Evolutionary conservation across 176 grass and related monocot species (phyloP).

Genomic region (Triticum urartu): DNA sequence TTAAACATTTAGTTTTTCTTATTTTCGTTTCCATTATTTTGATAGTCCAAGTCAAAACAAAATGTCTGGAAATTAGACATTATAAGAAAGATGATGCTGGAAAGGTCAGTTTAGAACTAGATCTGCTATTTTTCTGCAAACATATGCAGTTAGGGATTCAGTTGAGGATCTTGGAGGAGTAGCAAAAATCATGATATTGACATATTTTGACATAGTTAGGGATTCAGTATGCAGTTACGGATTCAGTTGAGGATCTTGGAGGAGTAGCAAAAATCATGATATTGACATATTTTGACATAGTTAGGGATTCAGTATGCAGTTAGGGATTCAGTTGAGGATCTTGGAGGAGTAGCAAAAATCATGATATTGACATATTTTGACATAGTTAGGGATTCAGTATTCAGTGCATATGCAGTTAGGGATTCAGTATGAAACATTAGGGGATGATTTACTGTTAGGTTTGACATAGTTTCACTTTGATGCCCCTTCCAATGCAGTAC

Average conservation of each 20-base stretch:
- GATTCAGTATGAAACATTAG: neutral
- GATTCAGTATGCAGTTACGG: no score
- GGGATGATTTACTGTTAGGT: neutral
- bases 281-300: no score
- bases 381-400: no score
- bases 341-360: neutral
- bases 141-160: neutral
- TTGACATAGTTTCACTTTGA: neutral
- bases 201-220: neutral
- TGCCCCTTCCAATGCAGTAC: neutral
- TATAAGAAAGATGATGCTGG: neutral
- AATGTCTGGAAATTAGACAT: neutral
- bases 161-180: neutral
- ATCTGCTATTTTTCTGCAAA: neutral
- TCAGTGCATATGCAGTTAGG: no score
- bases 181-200: neutral
- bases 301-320: neutral
- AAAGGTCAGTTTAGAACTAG: slow-evolving; percentile 1
- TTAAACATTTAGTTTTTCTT: neutral
- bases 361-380: neutral
- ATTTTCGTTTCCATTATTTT: neutral
- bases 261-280: no score
- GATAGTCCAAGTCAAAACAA: neutral
- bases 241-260: no score
- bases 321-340: neutral